phyloP scores from a whole-genome alignment of 768 basidiomycete genomes.

The Pleurotus giganteus region DNA sequence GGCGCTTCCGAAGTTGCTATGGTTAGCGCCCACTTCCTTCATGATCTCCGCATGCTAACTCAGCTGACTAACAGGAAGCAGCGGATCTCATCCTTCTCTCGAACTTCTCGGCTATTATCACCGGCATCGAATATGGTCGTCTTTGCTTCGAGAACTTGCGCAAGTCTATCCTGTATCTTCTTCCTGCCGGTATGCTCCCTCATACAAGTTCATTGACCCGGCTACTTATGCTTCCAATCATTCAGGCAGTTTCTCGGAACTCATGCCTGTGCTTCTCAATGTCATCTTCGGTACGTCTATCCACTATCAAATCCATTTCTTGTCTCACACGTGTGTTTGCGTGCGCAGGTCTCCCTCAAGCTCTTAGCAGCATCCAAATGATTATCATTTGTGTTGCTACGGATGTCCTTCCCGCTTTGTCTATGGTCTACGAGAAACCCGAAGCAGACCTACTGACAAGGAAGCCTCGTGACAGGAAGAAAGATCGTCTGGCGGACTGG shows the following conservation, averaged over 20 bases:
- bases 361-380: constrained; percentile 38
- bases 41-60: neutral
- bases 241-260: constrained; percentile 48
- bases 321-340: neutral
- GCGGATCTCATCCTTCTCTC: constrained; percentile 64
- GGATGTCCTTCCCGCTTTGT: constrained; percentile 54
- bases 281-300: constrained; percentile 27
- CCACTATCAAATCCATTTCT: neutral
- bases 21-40: constrained; percentile 10
- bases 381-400: constrained; percentile 56
- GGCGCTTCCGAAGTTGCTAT: constrained; percentile 49
- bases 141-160: constrained; percentile 64
- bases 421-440: constrained; percentile 58
- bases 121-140: constrained; percentile 64
- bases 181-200: constrained; percentile 37
- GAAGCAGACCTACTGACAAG: constrained; percentile 56
- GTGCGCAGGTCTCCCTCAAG: constrained; percentile 24
- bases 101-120: constrained; percentile 64
- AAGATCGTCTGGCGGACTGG: constrained; percentile 52
- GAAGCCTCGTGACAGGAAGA: constrained; percentile 54
- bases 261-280: constrained; percentile 58
- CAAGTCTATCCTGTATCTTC: constrained; percentile 50
- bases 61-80: constrained; percentile 35
- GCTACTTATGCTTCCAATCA: neutral
- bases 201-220: neutral